Evolutionary conservation across 495 filamentous ascomycete genomes (phyloP).

Genomic region (Evernia prunastri): DNA sequence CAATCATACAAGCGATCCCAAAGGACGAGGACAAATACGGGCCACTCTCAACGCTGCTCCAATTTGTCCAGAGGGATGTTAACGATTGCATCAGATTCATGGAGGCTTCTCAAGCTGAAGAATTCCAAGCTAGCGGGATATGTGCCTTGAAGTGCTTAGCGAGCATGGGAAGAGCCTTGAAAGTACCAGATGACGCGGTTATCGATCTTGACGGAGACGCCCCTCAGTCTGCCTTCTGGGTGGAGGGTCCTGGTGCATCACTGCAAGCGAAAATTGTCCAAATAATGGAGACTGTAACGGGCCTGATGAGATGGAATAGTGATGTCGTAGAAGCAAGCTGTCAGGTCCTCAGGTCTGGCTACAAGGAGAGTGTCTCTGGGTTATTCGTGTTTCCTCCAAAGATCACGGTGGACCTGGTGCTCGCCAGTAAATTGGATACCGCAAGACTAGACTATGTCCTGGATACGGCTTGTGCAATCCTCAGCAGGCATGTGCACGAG

Average conservation of each 20-base stretch:
- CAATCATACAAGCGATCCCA: slow-evolving; percentile 72
- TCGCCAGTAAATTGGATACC: slow-evolving; percentile 52
- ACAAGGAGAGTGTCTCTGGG: slow-evolving; percentile 68
- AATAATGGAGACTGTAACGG: slow-evolving; percentile 39
- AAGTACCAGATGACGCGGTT: slow-evolving; percentile 60
- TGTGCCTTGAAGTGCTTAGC: slow-evolving; percentile 62
- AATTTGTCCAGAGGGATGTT: slow-evolving; percentile 58
- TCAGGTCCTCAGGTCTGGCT: slow-evolving; percentile 68
- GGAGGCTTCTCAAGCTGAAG: slow-evolving; percentile 26
- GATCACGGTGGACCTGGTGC: slow-evolving; percentile 65
- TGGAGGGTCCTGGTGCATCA: slow-evolving; percentile 43
- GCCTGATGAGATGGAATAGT: slow-evolving; percentile 40
- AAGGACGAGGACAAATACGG: slow-evolving; percentile 55
- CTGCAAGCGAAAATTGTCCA: slow-evolving; percentile 55
- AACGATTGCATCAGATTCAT: slow-evolving; percentile 34
- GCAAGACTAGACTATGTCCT: slow-evolving; percentile 69
- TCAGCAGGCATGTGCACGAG: slow-evolving; percentile 55
- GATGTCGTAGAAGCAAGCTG: slow-evolving; percentile 72
- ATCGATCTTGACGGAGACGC: slow-evolving; percentile 50
- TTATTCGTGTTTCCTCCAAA: slow-evolving; percentile 69
- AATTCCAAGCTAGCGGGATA: slow-evolving; percentile 27
- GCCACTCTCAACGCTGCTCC: slow-evolving; percentile 58
- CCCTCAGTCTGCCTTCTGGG: slow-evolving; percentile 54
- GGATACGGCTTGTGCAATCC: slow-evolving; percentile 68
- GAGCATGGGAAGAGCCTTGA: slow-evolving; percentile 73